Evolutionary conservation across 2,329 filamentous ascomycete species (phyloP).

Genomic region (Westerdykella ornata): DNA sequence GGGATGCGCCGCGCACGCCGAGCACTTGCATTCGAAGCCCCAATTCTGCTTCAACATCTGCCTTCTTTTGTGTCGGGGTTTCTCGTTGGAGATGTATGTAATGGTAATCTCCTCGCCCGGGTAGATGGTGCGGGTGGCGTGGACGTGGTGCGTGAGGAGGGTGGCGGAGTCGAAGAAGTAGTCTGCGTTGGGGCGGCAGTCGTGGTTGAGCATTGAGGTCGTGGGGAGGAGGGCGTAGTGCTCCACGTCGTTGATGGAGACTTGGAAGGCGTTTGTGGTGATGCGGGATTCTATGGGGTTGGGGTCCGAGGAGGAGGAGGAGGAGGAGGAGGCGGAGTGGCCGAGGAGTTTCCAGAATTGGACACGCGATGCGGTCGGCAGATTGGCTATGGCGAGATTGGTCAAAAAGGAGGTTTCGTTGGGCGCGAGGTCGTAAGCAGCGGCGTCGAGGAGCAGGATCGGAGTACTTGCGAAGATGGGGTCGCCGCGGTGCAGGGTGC

Average conservation of each 20-base stretch:
- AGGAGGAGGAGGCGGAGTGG: too few relatives aligned
- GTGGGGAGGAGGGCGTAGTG: conserved; percentile 30
- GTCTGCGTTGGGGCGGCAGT: conserved; percentile 37
- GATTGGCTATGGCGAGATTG: conserved; percentile 21
- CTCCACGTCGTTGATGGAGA: conserved; percentile 16
- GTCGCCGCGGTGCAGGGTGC: conserved; percentile 29
- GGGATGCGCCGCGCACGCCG: conserved; percentile 31
- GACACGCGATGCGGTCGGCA: conserved; percentile 15
- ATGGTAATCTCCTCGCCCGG: conserved; percentile 41
- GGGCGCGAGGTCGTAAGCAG: conserved; percentile 18
- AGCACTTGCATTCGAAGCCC: conserved; percentile 39
- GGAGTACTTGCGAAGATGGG: conserved; percentile 32
- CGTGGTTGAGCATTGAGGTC: conserved; percentile 35
- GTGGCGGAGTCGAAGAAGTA: conserved; percentile 38
- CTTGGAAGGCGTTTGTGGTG: conserved; percentile 33
- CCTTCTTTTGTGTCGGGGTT: conserved; percentile 25
- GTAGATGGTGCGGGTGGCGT: conserved; percentile 35
- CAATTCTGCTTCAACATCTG: conserved; percentile 29
- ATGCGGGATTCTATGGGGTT: conserved; percentile 31
- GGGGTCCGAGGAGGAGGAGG: too few relatives aligned
- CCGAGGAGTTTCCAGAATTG: conserved; percentile 28
- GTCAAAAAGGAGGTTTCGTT: conserved; percentile 22
- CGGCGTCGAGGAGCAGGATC: conserved; percentile 24
- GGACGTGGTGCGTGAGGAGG: conserved; percentile 37
- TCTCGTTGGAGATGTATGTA: conserved; percentile 39